phyloP scores from a whole-genome alignment of 768 basidiomycete species.

The Pisolithus sp. region DNA sequence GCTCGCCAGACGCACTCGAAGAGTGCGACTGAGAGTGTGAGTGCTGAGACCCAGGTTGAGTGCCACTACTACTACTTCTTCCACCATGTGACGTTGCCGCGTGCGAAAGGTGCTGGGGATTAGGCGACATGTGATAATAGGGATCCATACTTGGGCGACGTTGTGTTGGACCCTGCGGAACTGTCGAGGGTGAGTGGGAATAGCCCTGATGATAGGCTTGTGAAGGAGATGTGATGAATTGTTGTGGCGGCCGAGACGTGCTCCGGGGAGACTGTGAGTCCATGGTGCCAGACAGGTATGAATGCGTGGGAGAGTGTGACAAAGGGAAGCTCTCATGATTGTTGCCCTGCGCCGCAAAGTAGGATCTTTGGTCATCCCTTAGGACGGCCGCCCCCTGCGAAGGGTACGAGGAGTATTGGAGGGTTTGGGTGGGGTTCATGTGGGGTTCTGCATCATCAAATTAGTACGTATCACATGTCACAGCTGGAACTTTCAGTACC shows the following conservation, averaged over 20 bases:
- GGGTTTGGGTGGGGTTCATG: slow-evolving; percentile 9
- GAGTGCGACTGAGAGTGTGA: slow-evolving; percentile 8
- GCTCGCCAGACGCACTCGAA: slow-evolving; percentile 38
- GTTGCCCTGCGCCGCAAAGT: slow-evolving; percentile 17
- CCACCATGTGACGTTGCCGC: slow-evolving; percentile 12
- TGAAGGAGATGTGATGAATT: slow-evolving; percentile 47
- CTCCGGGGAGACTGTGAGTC: slow-evolving; percentile 14
- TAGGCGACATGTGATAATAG: slow-evolving; percentile 36
- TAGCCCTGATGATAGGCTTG: slow-evolving; percentile 32
- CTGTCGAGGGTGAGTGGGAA: slow-evolving; percentile 23
- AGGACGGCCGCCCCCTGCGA: slow-evolving; percentile 10
- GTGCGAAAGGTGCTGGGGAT: slow-evolving; percentile 28
- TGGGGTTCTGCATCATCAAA: slow-evolving; percentile 18
- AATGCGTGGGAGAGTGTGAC: slow-evolving; percentile 12
- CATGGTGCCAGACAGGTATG: slow-evolving; percentile 9
- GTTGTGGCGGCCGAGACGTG: slow-evolving; percentile 15
- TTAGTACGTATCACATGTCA: neutral
- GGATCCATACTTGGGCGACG: slow-evolving; percentile 27
- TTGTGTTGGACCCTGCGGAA: slow-evolving; percentile 15
- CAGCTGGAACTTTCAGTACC: slow-evolving; percentile 7
- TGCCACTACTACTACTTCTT: slow-evolving; percentile 7
- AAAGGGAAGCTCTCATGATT: slow-evolving; percentile 19
- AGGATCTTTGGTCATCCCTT: slow-evolving; percentile 19
- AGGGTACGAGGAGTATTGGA: slow-evolving; percentile 16
- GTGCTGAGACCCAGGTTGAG: slow-evolving; percentile 3